Evolutionary conservation across 371 early-diverging fungal genomes (phyloP), one percentile per base, ranked within the genome.

Genomic region (Mucor velutinosus): DNA sequence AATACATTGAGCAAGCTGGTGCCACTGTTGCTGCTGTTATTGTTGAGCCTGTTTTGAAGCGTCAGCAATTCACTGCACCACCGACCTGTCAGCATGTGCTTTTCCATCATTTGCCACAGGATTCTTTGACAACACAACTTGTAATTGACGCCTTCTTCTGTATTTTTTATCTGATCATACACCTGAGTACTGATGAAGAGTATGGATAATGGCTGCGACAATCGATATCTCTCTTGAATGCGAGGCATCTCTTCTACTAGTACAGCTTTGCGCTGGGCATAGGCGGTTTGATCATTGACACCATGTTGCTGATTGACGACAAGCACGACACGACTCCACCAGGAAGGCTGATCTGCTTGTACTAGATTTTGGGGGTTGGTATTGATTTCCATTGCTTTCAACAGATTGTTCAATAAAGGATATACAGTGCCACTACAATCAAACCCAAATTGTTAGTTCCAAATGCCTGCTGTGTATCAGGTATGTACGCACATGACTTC

Each of bases 61-160:
- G 55, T 25, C 1, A 60, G 19, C 7, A 66, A 17, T 55, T 66
- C 67, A 32, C 67, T 66, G 30, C 56, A 66, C 62, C 64, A 71
- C 0, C 69, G 64, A 7, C 69, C 69, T 53, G 62, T 32, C 3
- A 55, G 47, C 25, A 41, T 58, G 32, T 72, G 72, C 27, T 58
- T 60, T 43, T 67, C 62, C 62, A 72, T 60, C 69, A 72, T 72
- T 23, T 72, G 64, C 69, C 69, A 65, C 23, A 72, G 30, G 23
- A 68, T 72, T 1, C 68, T 35, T 12, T 68, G 68, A 15, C 65
- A 64, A n/a, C 58, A 58, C 7, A 25, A 8, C 32, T 71, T 43
- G 30, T 70, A 70, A 25, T 51, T 7, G 14, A 25, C 30, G 6
- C 45, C 60, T 37, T 66, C 35, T 12, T 57, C 41, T 17, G 51